Percentiles rank a stretch among this genome's conserved stretches.
Evolutionary conservation across 2,329 filamentous ascomycete species (phyloP).

Genomic region (Xylariomycetidae sp.): DNA sequence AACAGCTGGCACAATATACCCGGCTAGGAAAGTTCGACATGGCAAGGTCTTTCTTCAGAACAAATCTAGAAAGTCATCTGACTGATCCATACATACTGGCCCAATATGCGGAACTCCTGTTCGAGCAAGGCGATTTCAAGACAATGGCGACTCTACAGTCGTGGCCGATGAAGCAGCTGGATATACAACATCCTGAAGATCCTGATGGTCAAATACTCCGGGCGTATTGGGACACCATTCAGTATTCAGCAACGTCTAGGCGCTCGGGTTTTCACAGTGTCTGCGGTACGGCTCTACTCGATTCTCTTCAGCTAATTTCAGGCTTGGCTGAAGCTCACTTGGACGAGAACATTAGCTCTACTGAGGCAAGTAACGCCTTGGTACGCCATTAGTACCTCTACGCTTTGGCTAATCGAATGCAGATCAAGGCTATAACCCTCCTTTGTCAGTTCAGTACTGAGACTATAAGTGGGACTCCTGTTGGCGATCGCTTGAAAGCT

Average conservation of each 20-base stretch:
- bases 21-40: slow-evolving; percentile 20
- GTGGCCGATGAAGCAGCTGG: slow-evolving; percentile 5
- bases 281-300: too few species aligned
- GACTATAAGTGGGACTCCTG: too few species aligned
- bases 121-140: slow-evolving; percentile 22
- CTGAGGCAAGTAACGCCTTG: too few species aligned
- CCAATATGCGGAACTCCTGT: slow-evolving; percentile 22
- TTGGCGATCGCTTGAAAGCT: too few species aligned
- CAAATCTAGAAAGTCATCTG: slow-evolving; percentile 16
- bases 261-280: too few species aligned
- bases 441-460: slow-evolving; percentile 4
- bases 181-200: not conserved
- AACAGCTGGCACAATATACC: slow-evolving; percentile 19
- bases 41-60: slow-evolving; percentile 15
- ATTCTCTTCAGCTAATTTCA: too few species aligned
- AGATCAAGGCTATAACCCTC: too few species aligned
- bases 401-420: too few species aligned
- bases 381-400: too few species aligned
- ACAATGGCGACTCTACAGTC: slow-evolving; percentile 10
- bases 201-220: slow-evolving; percentile 7
- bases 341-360: too few species aligned
- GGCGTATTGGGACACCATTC: slow-evolving; percentile 15
- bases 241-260: too few species aligned
- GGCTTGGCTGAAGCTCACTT: too few species aligned
- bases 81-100: slow-evolving; percentile 20